Evolutionary conservation across 768 basidiomycete genomes (phyloP), one percentile per base, ranked within the genome.

Genomic region (Boletus rex-veris): DNA sequence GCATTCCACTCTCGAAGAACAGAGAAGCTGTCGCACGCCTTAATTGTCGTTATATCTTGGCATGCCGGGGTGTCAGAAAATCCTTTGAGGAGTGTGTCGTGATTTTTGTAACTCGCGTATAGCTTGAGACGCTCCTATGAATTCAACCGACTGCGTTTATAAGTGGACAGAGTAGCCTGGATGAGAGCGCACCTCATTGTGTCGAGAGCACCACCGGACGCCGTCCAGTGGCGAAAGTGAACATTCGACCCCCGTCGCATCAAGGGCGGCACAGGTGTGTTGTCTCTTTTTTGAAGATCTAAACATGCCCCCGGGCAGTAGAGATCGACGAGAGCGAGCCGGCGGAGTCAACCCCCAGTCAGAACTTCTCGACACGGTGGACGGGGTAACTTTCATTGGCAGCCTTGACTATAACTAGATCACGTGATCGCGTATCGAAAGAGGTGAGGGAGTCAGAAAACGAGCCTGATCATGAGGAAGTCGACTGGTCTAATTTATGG

Each of bases 21-120:
- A 16, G 67, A 59, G 52, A 72, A 63, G 28, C 64, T 70, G 16
- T 58, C 48, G 41, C 74, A 75, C 10, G 58, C 48, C 45, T 55
- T 58, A 37, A 75, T 62, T 3, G 57, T 59, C 24, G 57, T 61
- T 0, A 53, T 21, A 53, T 65, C 66, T 35, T 55, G 54, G 54
- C 67, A 72, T 16, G 66, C 55, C 7, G 58, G 62, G 31, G 67
- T 38, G 15, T 70, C 65, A 5, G 65, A 64, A 21, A 68, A 65
- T 30, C 58, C 64, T 35, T 69, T 58, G 41, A 75, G 68, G 24
- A 67, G 62, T 24, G 61, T 54, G 48, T 70, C 71, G 35, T 69
- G 64, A 11, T 62, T 48, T 49, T 75, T 75, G 58, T 75, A 74
- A 33, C 68, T 71, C 45, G 58, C 45, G 58, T 75, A 74, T 10